Evolutionary conservation across 371 early-diverging fungal species (phyloP), one percentile per base, ranked within the genome.

Genomic region (Basidiobolus meristosporus): DNA sequence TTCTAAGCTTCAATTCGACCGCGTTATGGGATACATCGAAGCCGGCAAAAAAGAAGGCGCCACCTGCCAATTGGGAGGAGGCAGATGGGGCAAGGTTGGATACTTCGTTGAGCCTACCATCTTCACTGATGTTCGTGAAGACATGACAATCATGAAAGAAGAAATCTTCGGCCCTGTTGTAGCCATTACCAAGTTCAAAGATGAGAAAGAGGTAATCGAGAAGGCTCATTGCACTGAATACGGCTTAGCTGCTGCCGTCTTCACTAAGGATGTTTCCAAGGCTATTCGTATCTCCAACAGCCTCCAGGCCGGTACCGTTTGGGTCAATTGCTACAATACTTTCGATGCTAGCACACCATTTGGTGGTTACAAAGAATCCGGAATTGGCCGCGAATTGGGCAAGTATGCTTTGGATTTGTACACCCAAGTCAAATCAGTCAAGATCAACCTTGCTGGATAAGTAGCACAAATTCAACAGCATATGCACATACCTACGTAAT

Each of bases 101-200:
- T 61, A 71, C 38, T 84, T 80, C 52, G 77, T 68, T 40, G 69
- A 69, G 20, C 84, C 84, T 5, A 78, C 82, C 0, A 68, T 85
- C 21, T 47, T 85, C 10, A 59, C 60, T 2, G 52, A 82, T 44
- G 82, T 83, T 1, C 62, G 70, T 39, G 81, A 84, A 43, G 43
- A 51, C 23, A 84, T 84, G 85, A 56, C 52, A 7, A 59, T 85
- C 19, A 82, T 83, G 84, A 73, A 50, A 14, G 84, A 85, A 45
- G 89, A 89, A 54, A 78, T 82, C 7, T 89, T 89, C 65, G 89
- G 86, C 0, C 89, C 89, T 23, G 71, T 83, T 15, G 66, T 84
- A 32, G 77, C 73, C 2, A 73, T 89, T 34, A 75, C 82, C 73
- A 63, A 65, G 53, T 70, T 63, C 22, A 35, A 23, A 1, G 7